Conservation (phyloP, 1,284 basidiomycete genomes). For the Athelia psychrophila region DNA sequence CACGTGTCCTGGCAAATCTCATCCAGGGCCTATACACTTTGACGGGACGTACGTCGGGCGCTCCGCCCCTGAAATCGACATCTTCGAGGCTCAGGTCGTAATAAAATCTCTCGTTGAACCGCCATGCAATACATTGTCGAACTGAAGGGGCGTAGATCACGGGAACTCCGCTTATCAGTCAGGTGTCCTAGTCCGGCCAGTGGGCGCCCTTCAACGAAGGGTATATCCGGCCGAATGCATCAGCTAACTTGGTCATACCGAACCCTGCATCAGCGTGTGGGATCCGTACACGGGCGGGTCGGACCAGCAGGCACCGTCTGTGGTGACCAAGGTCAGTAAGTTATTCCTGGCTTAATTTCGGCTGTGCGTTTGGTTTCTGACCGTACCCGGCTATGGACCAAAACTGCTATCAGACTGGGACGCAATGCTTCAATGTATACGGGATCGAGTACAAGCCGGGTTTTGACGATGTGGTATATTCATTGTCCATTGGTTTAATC, state of each 20-base stretch:
- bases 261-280: conserved; percentile 38
- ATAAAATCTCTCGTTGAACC: not conserved
- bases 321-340: conserved; percentile 25
- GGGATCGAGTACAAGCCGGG: conserved; percentile 58
- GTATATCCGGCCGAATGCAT: conserved; percentile 7
- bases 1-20: conserved; percentile 59
- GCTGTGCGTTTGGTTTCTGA: not conserved
- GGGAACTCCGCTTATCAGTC: conserved; percentile 3
- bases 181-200: conserved; percentile 21
- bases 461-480: too few relatives aligned
- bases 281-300: conserved; percentile 55
- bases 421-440: conserved; percentile 49
- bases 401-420: conserved; percentile 37
- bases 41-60: conserved; percentile 59
- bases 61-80: conserved; percentile 67
- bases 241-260: conserved; percentile 29
- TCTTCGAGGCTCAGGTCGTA: conserved; percentile 50
- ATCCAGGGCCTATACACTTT: conserved; percentile 57
- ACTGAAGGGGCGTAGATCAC: conserved; percentile 23
- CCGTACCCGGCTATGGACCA: conserved; percentile 22
- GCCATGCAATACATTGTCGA: not conserved
- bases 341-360: not conserved
- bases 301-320: conserved; percentile 48
- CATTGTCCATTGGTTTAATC: too few relatives aligned
- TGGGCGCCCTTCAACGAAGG: conserved; percentile 17